These are phyloP conservation scores for Nissolia schottii DNA, from an alignment of 306 rosid species.

Conservation along the genomic window DNA sequence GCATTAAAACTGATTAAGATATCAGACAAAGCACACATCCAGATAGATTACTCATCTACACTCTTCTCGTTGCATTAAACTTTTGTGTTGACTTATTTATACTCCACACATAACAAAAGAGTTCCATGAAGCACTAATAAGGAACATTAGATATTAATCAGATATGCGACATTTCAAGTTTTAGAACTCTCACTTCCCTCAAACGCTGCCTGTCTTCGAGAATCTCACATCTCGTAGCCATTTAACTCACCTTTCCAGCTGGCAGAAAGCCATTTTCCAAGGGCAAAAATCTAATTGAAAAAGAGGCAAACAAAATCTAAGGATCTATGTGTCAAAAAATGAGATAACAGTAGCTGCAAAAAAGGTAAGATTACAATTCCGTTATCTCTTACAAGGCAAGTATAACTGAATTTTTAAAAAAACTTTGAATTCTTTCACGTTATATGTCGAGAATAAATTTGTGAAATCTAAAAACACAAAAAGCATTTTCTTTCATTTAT, in stretches of 20 bases:
- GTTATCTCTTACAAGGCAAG: background rate
- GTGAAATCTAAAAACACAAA: background rate
- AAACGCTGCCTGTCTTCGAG: background rate
- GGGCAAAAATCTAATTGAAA: background rate
- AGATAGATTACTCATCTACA: background rate
- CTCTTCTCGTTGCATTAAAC: background rate
- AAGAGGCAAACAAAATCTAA: background rate
- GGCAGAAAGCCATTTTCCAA: background rate
- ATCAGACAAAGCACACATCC: background rate
- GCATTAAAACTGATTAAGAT: background rate
- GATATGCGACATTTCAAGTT: background rate
- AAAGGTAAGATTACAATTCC: background rate
- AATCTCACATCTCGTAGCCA: background rate
- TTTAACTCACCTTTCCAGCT: background rate
- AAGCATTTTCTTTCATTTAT: constrained; percentile 4
- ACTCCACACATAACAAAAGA: background rate
- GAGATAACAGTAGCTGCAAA: background rate
- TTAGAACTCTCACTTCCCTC: background rate
- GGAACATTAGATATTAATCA: background rate
- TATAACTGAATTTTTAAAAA: background rate
- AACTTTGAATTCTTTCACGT: background rate
- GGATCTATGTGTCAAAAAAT: background rate
- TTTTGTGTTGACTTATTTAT: background rate
- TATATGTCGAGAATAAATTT: background rate
- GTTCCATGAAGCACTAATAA: background rate